Base-by-base conservation (phyloP, 1,139 yeast genomes). In the Scheffersomyces titani region DNA sequence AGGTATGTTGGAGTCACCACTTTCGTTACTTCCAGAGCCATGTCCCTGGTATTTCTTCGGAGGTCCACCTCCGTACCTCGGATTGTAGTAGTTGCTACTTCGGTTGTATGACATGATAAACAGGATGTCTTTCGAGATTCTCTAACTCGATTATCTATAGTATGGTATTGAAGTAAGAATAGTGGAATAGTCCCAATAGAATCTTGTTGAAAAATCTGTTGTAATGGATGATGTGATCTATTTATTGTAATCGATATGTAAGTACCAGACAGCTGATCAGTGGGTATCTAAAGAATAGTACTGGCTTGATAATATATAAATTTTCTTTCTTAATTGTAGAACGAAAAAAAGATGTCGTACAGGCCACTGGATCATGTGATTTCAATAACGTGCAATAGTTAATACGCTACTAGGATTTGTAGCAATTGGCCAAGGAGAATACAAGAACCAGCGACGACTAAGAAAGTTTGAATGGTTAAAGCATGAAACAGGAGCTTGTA, bases 51-150 rank as follows among this genome's bases (percentile, higher is more conserved):
- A 57, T 52, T 61, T 62, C 52, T 61, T 61, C 51, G 62, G 49
- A 9, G 60, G 51, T 6, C 53, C 53, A n/a, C 59, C 51, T 49
- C 60, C 59, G 51, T 62, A 63, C 45, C 65, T 57, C 45, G 64
- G 61, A 51, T 55, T 56, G 56, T 63, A 62, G 55, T 63, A 62
- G 55, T 63, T 63, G 59, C 63, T 59, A 44, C 59, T 60, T 47
- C 65, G 56, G 54, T 60, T 60, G 47, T 63, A 62, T 20, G 66
- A 62, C 66, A 63, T 63, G 52, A 13, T 19, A 19, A 19, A 47
- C 16, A 5, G n/a, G 49, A 19, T 47, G 22, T 47, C 48, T 19
- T 50, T 30, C 40, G 9, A 30, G 40, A 9, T 13, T 22, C 5
- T 22, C 3, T 30, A 30, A 11, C 16, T 11, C 9, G 40, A 30